Evolutionary conservation across 2,329 filamentous ascomycete genomes (phyloP).

Genomic region (Metarhizium guizhouense): DNA sequence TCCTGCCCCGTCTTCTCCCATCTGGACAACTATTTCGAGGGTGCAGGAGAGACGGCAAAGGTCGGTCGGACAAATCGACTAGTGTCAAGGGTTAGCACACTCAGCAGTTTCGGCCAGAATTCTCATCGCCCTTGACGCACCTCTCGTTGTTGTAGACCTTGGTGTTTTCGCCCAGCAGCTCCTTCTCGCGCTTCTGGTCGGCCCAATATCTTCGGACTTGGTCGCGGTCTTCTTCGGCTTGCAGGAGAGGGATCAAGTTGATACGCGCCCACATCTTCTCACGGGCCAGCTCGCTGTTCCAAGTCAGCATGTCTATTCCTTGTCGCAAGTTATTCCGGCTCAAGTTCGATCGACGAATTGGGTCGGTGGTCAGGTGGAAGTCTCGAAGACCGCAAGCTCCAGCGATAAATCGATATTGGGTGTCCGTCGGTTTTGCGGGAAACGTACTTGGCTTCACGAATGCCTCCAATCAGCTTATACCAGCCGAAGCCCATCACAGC

Average conservation of each 20-base stretch:
- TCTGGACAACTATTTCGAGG: conserved; percentile 41
- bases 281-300: conserved; percentile 72
- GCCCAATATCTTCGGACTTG: conserved; percentile 80
- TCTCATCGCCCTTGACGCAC: conserved; percentile 40
- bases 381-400: background rate
- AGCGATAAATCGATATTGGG: background rate
- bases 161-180: conserved; percentile 73
- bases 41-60: conserved; percentile 61
- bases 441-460: conserved; percentile 83
- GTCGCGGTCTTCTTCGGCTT: conserved; percentile 95
- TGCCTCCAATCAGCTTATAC: conserved; percentile 74
- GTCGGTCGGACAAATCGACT: conserved; percentile 72
- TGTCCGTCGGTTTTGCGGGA: background rate
- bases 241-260: conserved; percentile 84
- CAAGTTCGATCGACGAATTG: background rate
- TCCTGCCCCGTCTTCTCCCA: background rate
- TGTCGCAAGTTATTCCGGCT: background rate
- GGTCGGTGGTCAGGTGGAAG: background rate
- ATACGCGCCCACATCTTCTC: conserved; percentile 99
- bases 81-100: background rate
- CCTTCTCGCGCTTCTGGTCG: conserved; percentile 83
- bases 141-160: conserved; percentile 84
- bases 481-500: conserved; percentile 82
- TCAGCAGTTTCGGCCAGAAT: background rate
- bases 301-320: background rate